Evolutionary conservation across 495 filamentous ascomycete genomes (phyloP), one percentile per base, ranked within the genome.

Genomic region (Daldinia grandis): DNA sequence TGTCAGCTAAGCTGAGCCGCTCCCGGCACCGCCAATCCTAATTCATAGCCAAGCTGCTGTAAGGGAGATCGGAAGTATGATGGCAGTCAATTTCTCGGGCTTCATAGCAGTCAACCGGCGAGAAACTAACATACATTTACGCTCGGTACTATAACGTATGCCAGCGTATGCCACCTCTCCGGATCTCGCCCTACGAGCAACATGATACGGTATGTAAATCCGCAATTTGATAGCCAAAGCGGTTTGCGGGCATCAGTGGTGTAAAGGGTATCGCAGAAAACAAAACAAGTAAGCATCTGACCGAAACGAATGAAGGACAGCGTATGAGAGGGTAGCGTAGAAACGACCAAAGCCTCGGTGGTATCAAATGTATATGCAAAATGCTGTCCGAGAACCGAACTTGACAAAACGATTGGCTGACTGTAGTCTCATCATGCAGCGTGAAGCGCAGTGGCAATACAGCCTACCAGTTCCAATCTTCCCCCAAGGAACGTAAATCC

Each of bases 321-420:
- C 42, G 42, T 30, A 44, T 58, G 30, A 42, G 53, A 62, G 8
- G 58, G 71, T 24, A 56, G 42, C 57, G 57, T 62, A 68, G 28
- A 71, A 71, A 61, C 31, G 59, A 73, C 49, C 35, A 67, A 75
- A 62, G 66, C 21, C 54, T 37, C 51, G 51, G 54, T 73, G 69
- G 70, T 75, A 75, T 77, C 70, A 71, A 71, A 62, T 67, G 72
- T 72, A 71, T 73, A 70, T 71, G 69, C 66, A 64, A 61, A 67
- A 75, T 71, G 64, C 66, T 47, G 58, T 60, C 50, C 15, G 62
- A 68, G 19, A 62, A 66, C 44, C 51, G 51, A 63, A 66, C 40
- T 40, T 51, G 71, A 55, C 53, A 62, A 66, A 56, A 64, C 27
- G 50, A 55, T 54, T 49, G 53, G 37, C 35, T 19, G 53, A 62